Conservation (phyloP, 1,284 basidiomycete species). For the Heterobasidion parviporum region DNA sequence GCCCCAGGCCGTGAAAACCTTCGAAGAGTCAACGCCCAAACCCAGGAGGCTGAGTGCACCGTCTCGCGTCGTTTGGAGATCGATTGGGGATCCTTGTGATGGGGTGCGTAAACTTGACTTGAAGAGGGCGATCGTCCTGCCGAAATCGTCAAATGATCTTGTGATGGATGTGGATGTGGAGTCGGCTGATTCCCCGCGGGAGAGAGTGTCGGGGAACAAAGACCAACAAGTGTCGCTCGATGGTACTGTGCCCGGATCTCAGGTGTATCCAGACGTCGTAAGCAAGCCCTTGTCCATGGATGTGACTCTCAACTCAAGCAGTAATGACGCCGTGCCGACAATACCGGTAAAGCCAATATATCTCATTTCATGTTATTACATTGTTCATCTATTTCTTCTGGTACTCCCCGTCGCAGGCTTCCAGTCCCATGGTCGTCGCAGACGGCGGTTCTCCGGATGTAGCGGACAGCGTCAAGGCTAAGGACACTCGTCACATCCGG, state of each 20-base stretch:
- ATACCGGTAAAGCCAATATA: constrained; percentile 18
- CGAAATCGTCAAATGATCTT: not conserved
- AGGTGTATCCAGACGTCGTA: constrained; percentile 4
- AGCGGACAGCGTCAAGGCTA: constrained; percentile 12
- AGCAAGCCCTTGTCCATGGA: not conserved
- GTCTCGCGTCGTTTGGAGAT: not conserved
- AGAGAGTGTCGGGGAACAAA: too few species aligned
- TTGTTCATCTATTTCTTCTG: constrained; percentile 4
- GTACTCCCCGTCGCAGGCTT: constrained; percentile 5
- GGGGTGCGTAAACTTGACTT: not conserved
- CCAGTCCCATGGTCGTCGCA: not conserved
- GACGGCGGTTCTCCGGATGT: constrained; percentile 1
- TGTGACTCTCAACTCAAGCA: constrained; percentile 15
- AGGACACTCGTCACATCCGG: not conserved
- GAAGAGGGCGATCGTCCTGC: not conserved
- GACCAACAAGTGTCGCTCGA: too few species aligned
- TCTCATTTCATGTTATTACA: not conserved
- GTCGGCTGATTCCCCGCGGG: too few species aligned
- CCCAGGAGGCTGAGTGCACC: constrained; percentile 13
- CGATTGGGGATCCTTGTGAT: not conserved
- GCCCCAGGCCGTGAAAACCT: constrained; percentile 27
- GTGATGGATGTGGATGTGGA: too few species aligned
- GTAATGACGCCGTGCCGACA: constrained; percentile 21
- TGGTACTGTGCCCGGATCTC: not conserved
- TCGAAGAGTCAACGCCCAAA: constrained; percentile 21